Evolutionary conservation across 164 flowering plant genomes (phyloP), one percentile per base, ranked within the genome.

Genomic region (Berberis vulgaris): DNA sequence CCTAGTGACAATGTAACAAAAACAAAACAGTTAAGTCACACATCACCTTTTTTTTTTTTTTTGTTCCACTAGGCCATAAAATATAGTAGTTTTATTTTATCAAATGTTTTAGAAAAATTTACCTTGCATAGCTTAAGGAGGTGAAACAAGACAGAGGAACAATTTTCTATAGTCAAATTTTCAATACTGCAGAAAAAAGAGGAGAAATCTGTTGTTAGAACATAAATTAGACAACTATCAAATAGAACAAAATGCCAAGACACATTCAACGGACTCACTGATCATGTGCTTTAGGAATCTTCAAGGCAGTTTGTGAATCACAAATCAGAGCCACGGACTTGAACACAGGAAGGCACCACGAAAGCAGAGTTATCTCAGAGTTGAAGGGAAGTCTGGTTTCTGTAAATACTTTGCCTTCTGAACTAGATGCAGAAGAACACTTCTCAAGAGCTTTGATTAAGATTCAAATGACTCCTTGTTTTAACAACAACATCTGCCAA

Each of bases 51-150:
- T n/a, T n/a, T n/a, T n/a, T n/a, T n/a, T n/a, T n/a, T n/a, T n/a
- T n/a, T n/a, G n/a, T n/a, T n/a, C n/a, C n/a, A n/a, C n/a, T n/a
- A n/a, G n/a, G n/a, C n/a, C n/a, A n/a, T n/a, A n/a, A n/a, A n/a
- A n/a, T n/a, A n/a, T n/a, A n/a, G n/a, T n/a, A n/a, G n/a, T n/a
- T n/a, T n/a, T n/a, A n/a, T n/a, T n/a, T n/a, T n/a, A n/a, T n/a
- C n/a, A n/a, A n/a, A n/a, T n/a, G n/a, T n/a, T n/a, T n/a, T n/a
- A n/a, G n/a, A 39, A 65, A 44, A 65, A 41, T 13, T 67, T 84
- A 91, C 98, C 98, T 80, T 86, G 72, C 83, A 82, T 47, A 85
- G 74, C 72, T 79, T 76, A 49, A 94, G 83, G 40, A 89, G 65
- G 58, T 75, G 63, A 7, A 60, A 67, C 60, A 81, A 72, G 52